Percentiles rank a stretch among this genome's conserved stretches.
Conservation (phyloP, 2,329 filamentous ascomycete genomes). For the Alternaria viburni region DNA sequence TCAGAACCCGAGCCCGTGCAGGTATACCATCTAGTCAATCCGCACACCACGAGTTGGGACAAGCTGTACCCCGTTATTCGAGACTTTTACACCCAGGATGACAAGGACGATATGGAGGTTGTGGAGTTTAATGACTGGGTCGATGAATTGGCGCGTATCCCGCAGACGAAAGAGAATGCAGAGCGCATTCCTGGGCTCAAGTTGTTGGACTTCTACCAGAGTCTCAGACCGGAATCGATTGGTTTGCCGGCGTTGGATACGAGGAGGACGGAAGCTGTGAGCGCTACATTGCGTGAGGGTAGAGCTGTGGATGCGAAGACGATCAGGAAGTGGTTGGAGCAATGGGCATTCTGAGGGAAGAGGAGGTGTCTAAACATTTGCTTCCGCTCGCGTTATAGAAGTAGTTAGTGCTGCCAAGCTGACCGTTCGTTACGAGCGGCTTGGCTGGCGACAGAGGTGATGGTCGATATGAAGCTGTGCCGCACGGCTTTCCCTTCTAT, state of each 20-base stretch:
- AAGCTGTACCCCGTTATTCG: background rate
- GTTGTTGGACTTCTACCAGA: slow-evolving; percentile 1
- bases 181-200: slow-evolving; percentile 2
- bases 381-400: background rate
- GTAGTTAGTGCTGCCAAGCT: background rate
- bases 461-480: accelerated
- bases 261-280: background rate
- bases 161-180: slow-evolving; percentile 3
- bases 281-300: background rate
- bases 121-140: background rate
- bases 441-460: background rate
- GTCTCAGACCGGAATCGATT: background rate
- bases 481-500: background rate
- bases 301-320: background rate
- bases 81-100: background rate
- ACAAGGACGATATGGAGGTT: background rate
- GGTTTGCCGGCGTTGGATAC: background rate
- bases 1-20: background rate
- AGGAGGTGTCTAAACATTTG: background rate
- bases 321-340: background rate
- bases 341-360: background rate
- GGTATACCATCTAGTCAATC: slow-evolving; percentile 6
- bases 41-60: background rate
- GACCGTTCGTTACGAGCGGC: background rate
- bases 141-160: background rate